Evolutionary conservation across 2,329 filamentous ascomycete genomes (phyloP), one percentile per base, ranked within the genome.

Genomic region (Onygena corvina): DNA sequence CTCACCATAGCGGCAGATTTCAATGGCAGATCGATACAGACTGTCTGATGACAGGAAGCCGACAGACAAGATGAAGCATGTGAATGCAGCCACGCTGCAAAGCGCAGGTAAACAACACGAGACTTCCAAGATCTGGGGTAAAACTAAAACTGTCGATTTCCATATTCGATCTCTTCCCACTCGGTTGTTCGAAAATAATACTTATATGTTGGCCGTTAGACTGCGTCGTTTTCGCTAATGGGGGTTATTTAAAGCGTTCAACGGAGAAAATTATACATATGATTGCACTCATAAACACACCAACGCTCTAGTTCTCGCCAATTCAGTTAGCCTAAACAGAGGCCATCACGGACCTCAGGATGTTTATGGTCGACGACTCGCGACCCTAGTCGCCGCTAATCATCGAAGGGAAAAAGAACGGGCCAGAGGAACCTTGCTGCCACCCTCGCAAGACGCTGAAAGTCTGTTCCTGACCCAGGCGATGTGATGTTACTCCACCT

Each of bases 391-490:
- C 11, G 16, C 36, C 18, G 20, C 36, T 20, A 40, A 38, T 40
- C 9, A 23, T 27, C 21, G 38, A 21, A 23, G 38, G 38, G 38
- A 27, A 42, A 42, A n/a, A 8, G 38, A 42, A 25, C 21, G 21
- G 16, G 21, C 38, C 25, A 23, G 5, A 25, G 34, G 38, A 42
- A 42, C 38, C 23, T 42, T 42, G 21, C 38, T 12, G 21, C 21
- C 38, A 23, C 20, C 38, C 21, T 42, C 25, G 20, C 21, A 21
- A 21, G 23, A 8, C 42, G 9, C 27, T 11, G 14, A 33, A 46
- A 46, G 42, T 46, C 42, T 46, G 42, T 46, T 46, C 42, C 42
- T 46, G 42, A 46, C 42, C 42, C 42, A 46, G 42, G 27, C 42
- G 27, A 30, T 42, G 38, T 46, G 42, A 33, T 20, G 42, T 23